Conservation (phyloP, 345 rosid genomes). For the Gossypioides kirkii region DNA sequence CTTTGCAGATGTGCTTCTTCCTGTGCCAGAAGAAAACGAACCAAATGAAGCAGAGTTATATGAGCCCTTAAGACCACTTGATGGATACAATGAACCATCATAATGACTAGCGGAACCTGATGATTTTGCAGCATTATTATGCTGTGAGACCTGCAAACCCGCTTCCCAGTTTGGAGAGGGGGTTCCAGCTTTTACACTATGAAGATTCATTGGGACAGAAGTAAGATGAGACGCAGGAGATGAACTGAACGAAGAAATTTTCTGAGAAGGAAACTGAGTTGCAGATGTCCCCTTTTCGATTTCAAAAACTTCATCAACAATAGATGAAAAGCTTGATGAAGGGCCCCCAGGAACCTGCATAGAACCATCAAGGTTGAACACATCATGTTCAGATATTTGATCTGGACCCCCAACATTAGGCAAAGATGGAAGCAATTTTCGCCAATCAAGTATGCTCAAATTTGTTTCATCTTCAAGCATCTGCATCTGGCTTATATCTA, state of each 20-base stretch:
- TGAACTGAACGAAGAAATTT: constrained; percentile 34
- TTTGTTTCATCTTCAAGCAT: constrained; percentile 81
- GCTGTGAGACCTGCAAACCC: constrained; percentile 38
- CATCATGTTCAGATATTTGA: constrained; percentile 48
- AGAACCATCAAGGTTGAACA: constrained; percentile 47
- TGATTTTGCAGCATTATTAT: constrained; percentile 34
- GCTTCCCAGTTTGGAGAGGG: constrained; percentile 61
- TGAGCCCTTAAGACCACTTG: constrained; percentile 47
- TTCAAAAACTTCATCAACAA: constrained; percentile 94
- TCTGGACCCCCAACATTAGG: constrained; percentile 39
- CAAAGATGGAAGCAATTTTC: constrained; percentile 43
- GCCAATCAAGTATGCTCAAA: constrained; percentile 53
- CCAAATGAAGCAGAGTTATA: constrained; percentile 46
- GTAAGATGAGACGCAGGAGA: constrained; percentile 52
- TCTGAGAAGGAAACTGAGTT: constrained; percentile 44
- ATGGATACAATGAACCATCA: constrained; percentile 44
- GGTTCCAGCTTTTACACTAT: constrained; percentile 38
- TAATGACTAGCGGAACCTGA: constrained; percentile 29
- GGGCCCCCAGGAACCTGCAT: constrained; percentile 46
- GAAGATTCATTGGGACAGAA: constrained; percentile 39
- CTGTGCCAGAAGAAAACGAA: constrained; percentile 46
- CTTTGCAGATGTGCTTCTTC: constrained; percentile 41
- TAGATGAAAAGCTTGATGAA: constrained; percentile 63
- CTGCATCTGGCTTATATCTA: constrained; percentile 78
- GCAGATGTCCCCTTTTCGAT: constrained; percentile 60